These are phyloP conservation scores for Urochloa ruziziensis DNA, from an alignment of 176 grass and related monocot species.

Conservation along the genomic window DNA sequence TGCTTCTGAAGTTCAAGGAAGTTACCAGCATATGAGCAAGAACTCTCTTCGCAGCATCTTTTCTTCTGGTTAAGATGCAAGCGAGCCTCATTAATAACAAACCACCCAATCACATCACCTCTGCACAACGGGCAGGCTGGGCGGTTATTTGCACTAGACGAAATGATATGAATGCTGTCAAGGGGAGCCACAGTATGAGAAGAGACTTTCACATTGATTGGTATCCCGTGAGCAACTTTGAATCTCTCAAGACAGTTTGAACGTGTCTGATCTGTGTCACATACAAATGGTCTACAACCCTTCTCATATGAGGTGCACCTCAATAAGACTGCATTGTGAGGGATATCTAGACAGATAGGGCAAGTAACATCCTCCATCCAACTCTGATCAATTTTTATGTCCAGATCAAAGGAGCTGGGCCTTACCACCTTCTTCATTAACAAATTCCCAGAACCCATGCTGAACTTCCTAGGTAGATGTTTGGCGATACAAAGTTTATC, in stretches of 20 bases:
- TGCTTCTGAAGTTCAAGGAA: constrained; percentile 87
- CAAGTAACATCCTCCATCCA: constrained; percentile 81
- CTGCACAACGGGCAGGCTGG: constrained; percentile 86
- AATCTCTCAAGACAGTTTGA: constrained; percentile 93
- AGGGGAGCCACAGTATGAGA: constrained; percentile 43
- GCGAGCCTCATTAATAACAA: constrained; percentile 70
- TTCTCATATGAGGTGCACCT: constrained; percentile 86
- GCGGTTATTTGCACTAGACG: constrained; percentile 52
- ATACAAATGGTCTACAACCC: constrained; percentile 84
- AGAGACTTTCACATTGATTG: constrained; percentile 53
- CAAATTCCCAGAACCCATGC: constrained; percentile 48
- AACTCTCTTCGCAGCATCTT: constrained; percentile 84
- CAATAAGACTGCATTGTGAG: constrained; percentile 75
- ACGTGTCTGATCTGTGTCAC: constrained; percentile 81
- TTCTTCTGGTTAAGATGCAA: constrained; percentile 78
- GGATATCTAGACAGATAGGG: constrained; percentile 85
- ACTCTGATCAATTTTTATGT: constrained; percentile 44
- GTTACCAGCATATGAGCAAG: constrained; percentile 71
- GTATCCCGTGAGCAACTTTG: constrained; percentile 69
- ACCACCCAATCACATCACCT: constrained; percentile 84
- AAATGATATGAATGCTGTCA: constrained; percentile 70
- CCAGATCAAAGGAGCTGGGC: constrained; percentile 38
- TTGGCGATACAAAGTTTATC: neutral
- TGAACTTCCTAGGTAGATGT: neutral
- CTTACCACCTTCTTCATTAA: constrained; percentile 46